Conservation (phyloP, 805 yeast genomes). For the Candida palmyrensis region DNA sequence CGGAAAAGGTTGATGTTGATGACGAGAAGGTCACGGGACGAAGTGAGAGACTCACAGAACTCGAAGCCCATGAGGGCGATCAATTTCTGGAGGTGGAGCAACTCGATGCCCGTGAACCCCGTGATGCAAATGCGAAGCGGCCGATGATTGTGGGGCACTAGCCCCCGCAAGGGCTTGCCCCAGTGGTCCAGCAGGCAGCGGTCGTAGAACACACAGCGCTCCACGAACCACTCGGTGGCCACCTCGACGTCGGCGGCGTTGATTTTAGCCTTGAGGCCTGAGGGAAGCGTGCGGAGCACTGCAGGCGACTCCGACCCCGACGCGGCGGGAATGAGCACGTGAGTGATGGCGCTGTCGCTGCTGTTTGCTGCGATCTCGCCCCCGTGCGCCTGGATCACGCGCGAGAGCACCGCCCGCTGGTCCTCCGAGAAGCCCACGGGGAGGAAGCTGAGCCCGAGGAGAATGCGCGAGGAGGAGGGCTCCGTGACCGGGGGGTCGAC, state of each 20-base stretch:
- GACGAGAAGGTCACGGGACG: conserved; percentile 51
- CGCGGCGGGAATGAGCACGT: conserved; percentile 26
- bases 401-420: conserved; percentile 32
- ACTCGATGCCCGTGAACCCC: conserved; percentile 76
- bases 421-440: conserved; percentile 36
- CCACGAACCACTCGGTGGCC: conserved; percentile 79
- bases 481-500: conserved; percentile 10
- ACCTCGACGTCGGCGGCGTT: conserved; percentile 21
- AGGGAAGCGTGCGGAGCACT: conserved; percentile 21
- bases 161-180: conserved; percentile 50
- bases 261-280: conserved; percentile 16
- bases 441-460: conserved; percentile 38
- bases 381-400: conserved; percentile 41
- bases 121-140: conserved; percentile 44
- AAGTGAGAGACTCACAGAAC: conserved; percentile 43
- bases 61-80: conserved; percentile 49
- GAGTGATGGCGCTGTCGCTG: conserved; percentile 21
- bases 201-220: conserved; percentile 61
- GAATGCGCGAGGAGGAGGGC: conserved; percentile 23
- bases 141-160: conserved; percentile 7
- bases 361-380: conserved; percentile 28
- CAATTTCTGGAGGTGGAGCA: conserved; percentile 64
- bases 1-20: conserved; percentile 46
- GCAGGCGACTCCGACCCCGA: conserved; percentile 22
- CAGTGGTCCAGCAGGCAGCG: conserved; percentile 50